Percentiles rank a stretch among this genome's conserved stretches.
phyloP scores from a whole-genome alignment of 2,329 filamentous ascomycete species.

The Neospermospora avenae region DNA sequence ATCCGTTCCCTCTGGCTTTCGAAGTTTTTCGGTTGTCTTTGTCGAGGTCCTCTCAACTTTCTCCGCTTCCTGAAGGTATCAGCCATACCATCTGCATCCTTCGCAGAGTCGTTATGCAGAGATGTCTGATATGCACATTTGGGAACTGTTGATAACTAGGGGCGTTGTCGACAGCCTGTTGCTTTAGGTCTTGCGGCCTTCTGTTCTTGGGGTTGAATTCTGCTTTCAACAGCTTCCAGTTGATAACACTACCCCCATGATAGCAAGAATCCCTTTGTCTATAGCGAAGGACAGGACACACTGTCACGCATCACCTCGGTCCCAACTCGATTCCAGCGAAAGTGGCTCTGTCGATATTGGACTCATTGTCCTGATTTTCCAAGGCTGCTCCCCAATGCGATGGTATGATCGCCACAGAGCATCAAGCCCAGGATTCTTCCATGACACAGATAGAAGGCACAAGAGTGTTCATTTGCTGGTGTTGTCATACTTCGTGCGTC shows the following conservation, averaged over 20 bases:
- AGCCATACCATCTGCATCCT: neutral
- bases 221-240: too few species aligned
- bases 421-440: neutral
- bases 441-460: neutral
- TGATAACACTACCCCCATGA: too few species aligned
- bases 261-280: too few species aligned
- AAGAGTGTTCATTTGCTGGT: neutral
- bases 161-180: too few species aligned
- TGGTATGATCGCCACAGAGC: neutral
- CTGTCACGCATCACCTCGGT: too few species aligned
- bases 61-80: neutral
- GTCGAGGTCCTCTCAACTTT: neutral
- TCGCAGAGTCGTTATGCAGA: too few species aligned
- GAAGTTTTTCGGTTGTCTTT: neutral
- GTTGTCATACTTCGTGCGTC: neutral
- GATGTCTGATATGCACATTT: too few species aligned
- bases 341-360: neutral
- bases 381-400: neutral
- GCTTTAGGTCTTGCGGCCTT: too few species aligned
- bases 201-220: too few species aligned
- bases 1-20: neutral
- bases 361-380: neutral
- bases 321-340: neutral
- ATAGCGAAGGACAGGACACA: too few species aligned
- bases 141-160: too few species aligned